phyloP scores from a whole-genome alignment of 176 grass and related monocot genomes.

The Carex littledalei region DNA sequence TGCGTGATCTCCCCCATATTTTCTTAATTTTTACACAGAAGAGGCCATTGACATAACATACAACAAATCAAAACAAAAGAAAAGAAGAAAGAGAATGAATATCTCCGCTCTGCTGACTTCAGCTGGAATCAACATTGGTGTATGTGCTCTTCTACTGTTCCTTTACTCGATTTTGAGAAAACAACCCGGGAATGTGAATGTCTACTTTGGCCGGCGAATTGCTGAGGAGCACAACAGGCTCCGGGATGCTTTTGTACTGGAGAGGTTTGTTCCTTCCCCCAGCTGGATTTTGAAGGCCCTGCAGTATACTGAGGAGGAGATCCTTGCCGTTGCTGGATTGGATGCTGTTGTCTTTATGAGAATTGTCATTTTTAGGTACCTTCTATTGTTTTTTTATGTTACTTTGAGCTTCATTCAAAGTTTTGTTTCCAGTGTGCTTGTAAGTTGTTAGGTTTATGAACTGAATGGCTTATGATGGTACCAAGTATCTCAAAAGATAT shows the following conservation, averaged over 20 bases:
- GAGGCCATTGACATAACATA: background rate
- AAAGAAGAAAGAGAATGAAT: slow-evolving; percentile 56
- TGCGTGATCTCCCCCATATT: background rate
- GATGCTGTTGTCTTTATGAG: slow-evolving; percentile 92
- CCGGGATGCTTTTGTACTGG: slow-evolving; percentile 59
- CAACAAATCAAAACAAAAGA: background rate
- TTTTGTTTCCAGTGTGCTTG: background rate
- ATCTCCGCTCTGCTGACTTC: slow-evolving; percentile 71
- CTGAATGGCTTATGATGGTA: background rate
- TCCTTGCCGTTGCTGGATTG: slow-evolving; percentile 60
- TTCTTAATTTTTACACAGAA: background rate
- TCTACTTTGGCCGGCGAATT: slow-evolving; percentile 83
- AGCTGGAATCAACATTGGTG: slow-evolving; percentile 87
- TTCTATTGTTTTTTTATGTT: background rate
- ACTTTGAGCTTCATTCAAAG: background rate
- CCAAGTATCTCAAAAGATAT: background rate
- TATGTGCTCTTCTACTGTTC: slow-evolving; percentile 57
- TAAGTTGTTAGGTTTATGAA: background rate
- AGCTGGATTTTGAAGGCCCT: slow-evolving; percentile 83
- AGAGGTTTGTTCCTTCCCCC: slow-evolving; percentile 74
- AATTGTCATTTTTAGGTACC: slow-evolving; percentile 77
- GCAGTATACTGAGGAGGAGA: slow-evolving; percentile 71
- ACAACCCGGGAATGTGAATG: slow-evolving; percentile 73
- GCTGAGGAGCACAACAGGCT: slow-evolving; percentile 50
- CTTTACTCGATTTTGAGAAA: slow-evolving; percentile 88